phyloP scores from a whole-genome alignment of 768 basidiomycete species.

The Leccinum ochraceum region DNA sequence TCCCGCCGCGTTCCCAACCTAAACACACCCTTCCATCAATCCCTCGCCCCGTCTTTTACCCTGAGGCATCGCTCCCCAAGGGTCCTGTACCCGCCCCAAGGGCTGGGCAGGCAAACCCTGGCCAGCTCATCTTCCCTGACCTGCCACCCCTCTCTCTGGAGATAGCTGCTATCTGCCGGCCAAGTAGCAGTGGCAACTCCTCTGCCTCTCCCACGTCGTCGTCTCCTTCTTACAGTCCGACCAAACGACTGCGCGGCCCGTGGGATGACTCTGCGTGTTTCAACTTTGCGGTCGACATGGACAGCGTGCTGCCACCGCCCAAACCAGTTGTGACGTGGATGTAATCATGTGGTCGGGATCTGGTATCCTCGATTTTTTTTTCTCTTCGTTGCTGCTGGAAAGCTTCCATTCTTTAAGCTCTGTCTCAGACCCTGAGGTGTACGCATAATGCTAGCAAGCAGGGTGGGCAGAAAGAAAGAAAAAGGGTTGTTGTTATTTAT shows the following conservation, averaged over 20 bases:
- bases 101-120: conserved; percentile 9
- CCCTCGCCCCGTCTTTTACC: conserved; percentile 54
- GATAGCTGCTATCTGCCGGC: conserved; percentile 18
- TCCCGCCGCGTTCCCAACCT: conserved; percentile 58
- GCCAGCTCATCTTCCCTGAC: conserved; percentile 18
- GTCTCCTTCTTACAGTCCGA: conserved; percentile 20
- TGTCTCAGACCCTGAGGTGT: conserved; percentile 1
- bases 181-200: conserved; percentile 11
- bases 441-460: not conserved
- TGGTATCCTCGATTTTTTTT: conserved; percentile 2
- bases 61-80: conserved; percentile 30
- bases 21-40: conserved; percentile 69
- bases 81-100: conserved; percentile 22
- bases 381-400: conserved; percentile 5
- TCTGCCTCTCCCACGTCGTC: conserved; percentile 12
- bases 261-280: conserved; percentile 60
- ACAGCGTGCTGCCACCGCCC: conserved; percentile 45
- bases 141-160: conserved; percentile 28
- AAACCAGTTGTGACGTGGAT: conserved; percentile 42
- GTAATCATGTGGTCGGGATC: conserved; percentile 8
- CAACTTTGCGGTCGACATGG: conserved; percentile 44
- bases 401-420: not conserved
- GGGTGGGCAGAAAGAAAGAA: not conserved
- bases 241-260: conserved; percentile 44
- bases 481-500: not conserved